Evolutionary conservation across 1,284 basidiomycete species (phyloP).

Genomic region (Kwoniella shivajii): DNA sequence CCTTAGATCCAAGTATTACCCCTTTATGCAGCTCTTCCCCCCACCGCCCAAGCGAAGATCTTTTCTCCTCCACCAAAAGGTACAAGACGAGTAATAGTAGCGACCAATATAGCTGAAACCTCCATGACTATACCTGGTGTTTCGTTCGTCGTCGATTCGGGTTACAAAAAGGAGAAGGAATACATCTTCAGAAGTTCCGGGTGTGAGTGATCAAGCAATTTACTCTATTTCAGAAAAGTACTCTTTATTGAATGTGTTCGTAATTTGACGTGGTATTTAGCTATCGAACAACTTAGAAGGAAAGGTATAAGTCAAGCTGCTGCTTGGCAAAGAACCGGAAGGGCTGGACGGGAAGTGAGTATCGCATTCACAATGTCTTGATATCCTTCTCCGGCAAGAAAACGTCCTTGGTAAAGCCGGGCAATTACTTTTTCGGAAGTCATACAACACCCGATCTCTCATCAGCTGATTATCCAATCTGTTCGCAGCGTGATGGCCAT

Average conservation of each 20-base stretch:
- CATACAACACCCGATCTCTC: no score
- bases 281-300: conserved; percentile 85
- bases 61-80: conserved; percentile 70
- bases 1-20: conserved; percentile 71
- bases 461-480: not conserved
- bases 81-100: conserved; percentile 85
- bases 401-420: no score
- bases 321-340: conserved; percentile 78
- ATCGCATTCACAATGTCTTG: no score
- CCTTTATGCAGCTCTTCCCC: conserved; percentile 82
- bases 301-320: conserved; percentile 85
- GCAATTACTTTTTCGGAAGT: no score
- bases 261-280: conserved; percentile 52
- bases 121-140: conserved; percentile 97
- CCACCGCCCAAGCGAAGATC: conserved; percentile 74
- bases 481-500: conserved; percentile 68
- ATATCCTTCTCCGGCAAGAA: no score
- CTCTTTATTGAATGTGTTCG: no score
- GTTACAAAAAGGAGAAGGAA: conserved; percentile 92
- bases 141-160: conserved; percentile 91
- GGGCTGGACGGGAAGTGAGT: conserved; percentile 83
- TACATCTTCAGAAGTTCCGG: conserved; percentile 72
- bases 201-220: no score
- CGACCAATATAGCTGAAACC: conserved; percentile 98
- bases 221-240: no score